Percentiles rank a stretch among this genome's conserved stretches.
phyloP scores from a whole-genome alignment of 2,329 filamentous ascomycete species.

The Tolypocladium amazonense region DNA sequence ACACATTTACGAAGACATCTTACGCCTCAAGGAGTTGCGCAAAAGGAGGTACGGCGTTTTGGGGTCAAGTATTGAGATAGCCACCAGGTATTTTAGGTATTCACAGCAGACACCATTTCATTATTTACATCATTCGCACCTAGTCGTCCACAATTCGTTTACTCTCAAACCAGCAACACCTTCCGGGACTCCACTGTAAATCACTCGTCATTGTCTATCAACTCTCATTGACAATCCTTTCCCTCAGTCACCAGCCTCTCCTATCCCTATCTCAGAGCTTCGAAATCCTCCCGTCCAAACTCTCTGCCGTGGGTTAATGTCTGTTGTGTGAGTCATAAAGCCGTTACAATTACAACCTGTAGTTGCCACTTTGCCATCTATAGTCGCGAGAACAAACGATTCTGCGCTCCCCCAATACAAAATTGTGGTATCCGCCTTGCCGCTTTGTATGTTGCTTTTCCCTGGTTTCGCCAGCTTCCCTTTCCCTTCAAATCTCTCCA shows the following conservation, averaged over 20 bases:
- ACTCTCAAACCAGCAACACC: not conserved
- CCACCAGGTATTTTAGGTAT: not conserved
- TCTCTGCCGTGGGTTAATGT: not conserved
- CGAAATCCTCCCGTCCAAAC: not conserved
- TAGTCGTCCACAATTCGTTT: not conserved
- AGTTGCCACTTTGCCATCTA: conserved; percentile 13
- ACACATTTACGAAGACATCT: not conserved
- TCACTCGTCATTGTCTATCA: not conserved
- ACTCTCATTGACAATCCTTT: not conserved
- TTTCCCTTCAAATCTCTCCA: not conserved
- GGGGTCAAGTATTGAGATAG: not conserved
- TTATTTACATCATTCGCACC: not conserved
- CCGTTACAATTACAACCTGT: conserved; percentile 15
- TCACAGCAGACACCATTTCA: not conserved
- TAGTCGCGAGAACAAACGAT: conserved; percentile 8
- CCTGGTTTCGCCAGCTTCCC: conserved; percentile 1
- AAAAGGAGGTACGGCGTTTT: not conserved
- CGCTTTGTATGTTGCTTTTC: conserved; percentile 6
- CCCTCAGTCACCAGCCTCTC: not conserved
- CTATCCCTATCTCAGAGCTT: not conserved
- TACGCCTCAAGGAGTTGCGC: not conserved
- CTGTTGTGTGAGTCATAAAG: conserved; percentile 5
- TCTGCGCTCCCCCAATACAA: conserved; percentile 1
- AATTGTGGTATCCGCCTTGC: conserved; percentile 4
- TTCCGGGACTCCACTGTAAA: not conserved